Conservation (phyloP, 768 basidiomycete genomes). For the Leccinum pellstonianum region DNA sequence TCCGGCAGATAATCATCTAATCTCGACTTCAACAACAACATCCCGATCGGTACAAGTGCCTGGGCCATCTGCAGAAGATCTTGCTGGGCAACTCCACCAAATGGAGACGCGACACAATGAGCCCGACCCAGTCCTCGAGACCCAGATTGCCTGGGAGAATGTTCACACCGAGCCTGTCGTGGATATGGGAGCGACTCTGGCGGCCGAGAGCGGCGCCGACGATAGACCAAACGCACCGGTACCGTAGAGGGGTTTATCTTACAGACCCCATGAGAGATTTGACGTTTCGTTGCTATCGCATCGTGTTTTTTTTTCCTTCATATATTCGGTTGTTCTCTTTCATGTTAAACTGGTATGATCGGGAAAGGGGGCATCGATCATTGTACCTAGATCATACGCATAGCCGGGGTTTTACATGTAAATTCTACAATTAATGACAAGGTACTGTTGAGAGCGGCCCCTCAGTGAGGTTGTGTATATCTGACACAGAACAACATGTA, state of each 20-base stretch:
- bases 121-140: background rate
- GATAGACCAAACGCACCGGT: constrained; percentile 2
- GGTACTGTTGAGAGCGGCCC: constrained; percentile 5
- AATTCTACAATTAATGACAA: constrained; percentile 30
- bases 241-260: background rate
- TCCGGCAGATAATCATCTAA: constrained; percentile 42
- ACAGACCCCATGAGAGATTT: background rate
- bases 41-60: constrained; percentile 2
- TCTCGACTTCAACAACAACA: constrained; percentile 12
- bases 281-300: background rate
- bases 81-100: constrained; percentile 3
- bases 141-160: background rate
- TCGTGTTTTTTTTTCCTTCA: background rate
- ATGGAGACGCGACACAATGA: constrained; percentile 2
- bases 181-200: background rate
- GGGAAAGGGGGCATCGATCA: constrained; percentile 5
- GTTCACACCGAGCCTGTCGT: constrained; percentile 2
- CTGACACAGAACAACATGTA: constrained; percentile 11
- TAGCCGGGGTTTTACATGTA: constrained; percentile 26
- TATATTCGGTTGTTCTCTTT: constrained; percentile 1
- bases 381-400: constrained; percentile 11
- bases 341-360: constrained; percentile 1
- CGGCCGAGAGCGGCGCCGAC: constrained; percentile 1
- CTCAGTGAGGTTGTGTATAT: background rate
- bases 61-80: constrained; percentile 1